A percentile compares a stretch with the other conserved stretches of the same genome.
Evolutionary conservation across 805 yeast genomes (phyloP).

Genomic region (Zygosaccharomyces bisporus): DNA sequence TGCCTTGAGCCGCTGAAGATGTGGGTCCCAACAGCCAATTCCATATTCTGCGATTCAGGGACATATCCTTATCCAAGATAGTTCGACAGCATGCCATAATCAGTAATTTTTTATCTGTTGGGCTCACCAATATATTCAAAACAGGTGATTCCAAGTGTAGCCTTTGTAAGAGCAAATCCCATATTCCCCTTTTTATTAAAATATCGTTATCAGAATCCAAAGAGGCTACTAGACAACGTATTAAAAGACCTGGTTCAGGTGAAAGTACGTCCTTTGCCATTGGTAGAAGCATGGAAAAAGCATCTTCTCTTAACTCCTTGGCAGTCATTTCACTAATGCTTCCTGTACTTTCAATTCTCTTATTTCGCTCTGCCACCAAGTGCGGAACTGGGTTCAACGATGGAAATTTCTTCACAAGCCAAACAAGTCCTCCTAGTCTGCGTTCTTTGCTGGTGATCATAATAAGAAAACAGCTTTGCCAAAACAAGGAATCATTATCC

Average conservation of each 20-base stretch:
- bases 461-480: constrained; percentile 77
- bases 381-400: constrained; percentile 43
- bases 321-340: constrained; percentile 18
- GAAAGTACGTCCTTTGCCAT: constrained; percentile 59
- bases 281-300: constrained; percentile 35
- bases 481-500: constrained; percentile 69
- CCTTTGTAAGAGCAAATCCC: constrained; percentile 70
- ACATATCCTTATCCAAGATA: constrained; percentile 83
- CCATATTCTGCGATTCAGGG: constrained; percentile 91
- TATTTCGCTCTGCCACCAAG: constrained; percentile 19
- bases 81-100: constrained; percentile 62
- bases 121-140: constrained; percentile 44
- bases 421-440: constrained; percentile 77
- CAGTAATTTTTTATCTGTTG: constrained; percentile 54
- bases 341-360: constrained; percentile 1
- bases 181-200: constrained; percentile 81
- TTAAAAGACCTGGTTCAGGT: constrained; percentile 76
- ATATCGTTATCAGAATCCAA: constrained; percentile 60
- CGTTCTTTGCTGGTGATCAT: constrained; percentile 76
- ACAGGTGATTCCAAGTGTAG: constrained; percentile 62
- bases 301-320: constrained; percentile 35
- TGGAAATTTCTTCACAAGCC: constrained; percentile 64
- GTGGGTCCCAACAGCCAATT: constrained; percentile 83
- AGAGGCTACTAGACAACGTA: constrained; percentile 70
- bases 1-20: constrained; percentile 6